Evolutionary conservation across 768 basidiomycete species (phyloP).

Genomic region (Mycena kentingensis): DNA sequence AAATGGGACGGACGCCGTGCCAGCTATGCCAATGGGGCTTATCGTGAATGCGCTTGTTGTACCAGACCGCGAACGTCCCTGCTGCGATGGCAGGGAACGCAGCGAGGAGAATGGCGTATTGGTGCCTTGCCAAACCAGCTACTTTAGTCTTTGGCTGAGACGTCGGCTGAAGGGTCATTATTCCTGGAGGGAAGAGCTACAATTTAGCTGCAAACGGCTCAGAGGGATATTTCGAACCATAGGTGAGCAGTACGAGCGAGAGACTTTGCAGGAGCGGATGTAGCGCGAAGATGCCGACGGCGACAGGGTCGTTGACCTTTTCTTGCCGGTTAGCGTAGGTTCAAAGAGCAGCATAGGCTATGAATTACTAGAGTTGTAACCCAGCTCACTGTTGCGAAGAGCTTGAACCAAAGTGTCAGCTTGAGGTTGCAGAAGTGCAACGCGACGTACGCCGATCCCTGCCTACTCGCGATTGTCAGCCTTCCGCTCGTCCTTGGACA

Average conservation of each 20-base stretch:
- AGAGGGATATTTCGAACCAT: slow-evolving; percentile 44
- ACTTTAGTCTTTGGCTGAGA: slow-evolving; percentile 64
- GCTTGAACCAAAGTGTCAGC: slow-evolving; percentile 30
- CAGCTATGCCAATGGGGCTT: slow-evolving; percentile 66
- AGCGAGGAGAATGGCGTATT: slow-evolving; percentile 55
- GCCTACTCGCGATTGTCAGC: neutral
- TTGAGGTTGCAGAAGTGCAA: neutral
- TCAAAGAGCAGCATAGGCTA: neutral
- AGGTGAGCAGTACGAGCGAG: slow-evolving; percentile 56
- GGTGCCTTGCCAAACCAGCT: slow-evolving; percentile 70
- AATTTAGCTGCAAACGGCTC: neutral
- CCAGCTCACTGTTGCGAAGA: slow-evolving; percentile 48
- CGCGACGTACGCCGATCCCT: slow-evolving; percentile 8
- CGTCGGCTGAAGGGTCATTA: slow-evolving; percentile 77
- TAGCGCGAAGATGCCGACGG: slow-evolving; percentile 61
- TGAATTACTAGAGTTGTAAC: slow-evolving; percentile 16
- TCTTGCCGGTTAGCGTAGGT: neutral
- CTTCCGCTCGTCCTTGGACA: neutral
- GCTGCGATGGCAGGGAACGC: slow-evolving; percentile 60
- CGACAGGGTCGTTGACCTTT: slow-evolving; percentile 41
- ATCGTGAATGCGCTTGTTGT: slow-evolving; percentile 56
- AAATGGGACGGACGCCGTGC: slow-evolving; percentile 58
- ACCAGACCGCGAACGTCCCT: slow-evolving; percentile 63
- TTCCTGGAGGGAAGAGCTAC: slow-evolving; percentile 41
- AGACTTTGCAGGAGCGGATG: slow-evolving; percentile 68